phyloP scores from a whole-genome alignment of 2,329 filamentous ascomycete genomes.

The Seiridium unicorne region DNA sequence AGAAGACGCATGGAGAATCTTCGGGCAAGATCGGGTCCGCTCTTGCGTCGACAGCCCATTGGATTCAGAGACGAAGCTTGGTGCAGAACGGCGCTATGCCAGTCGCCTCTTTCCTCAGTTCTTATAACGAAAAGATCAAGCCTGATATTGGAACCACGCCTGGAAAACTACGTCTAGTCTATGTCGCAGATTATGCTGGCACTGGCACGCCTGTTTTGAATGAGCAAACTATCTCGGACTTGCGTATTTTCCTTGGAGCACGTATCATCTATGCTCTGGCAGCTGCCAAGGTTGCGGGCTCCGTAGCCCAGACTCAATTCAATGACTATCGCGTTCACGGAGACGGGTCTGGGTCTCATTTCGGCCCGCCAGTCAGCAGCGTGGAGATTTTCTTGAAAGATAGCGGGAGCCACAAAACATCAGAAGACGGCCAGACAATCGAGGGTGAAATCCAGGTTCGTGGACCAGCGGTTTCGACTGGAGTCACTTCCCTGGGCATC shows the following conservation, averaged over 20 bases:
- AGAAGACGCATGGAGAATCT: constrained; percentile 64
- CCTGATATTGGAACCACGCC: constrained; percentile 59
- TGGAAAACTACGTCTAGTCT: constrained; percentile 78
- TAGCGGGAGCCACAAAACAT: constrained; percentile 57
- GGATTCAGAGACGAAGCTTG: constrained; percentile 68
- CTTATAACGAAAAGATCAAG: constrained; percentile 58
- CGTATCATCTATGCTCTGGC: constrained; percentile 84
- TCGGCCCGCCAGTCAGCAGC: constrained; percentile 77
- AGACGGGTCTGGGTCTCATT: constrained; percentile 56
- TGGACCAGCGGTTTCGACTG: constrained; percentile 71
- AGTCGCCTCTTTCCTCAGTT: constrained; percentile 58
- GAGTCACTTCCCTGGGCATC: constrained; percentile 61
- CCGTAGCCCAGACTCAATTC: constrained; percentile 81
- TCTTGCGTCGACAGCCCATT: constrained; percentile 67
- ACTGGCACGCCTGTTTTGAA: constrained; percentile 62
- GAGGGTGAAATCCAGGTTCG: constrained; percentile 67
- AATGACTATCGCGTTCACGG: constrained; percentile 75
- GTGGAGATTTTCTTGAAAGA: constrained; percentile 76
- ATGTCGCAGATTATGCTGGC: constrained; percentile 72
- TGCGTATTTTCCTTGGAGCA: constrained; percentile 77
- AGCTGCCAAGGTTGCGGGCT: constrained; percentile 79
- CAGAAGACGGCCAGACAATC: constrained; percentile 52
- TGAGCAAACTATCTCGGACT: constrained; percentile 70
- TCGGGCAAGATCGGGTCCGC: constrained; percentile 58
- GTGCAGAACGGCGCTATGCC: constrained; percentile 73